Evolutionary conservation across 208 protist genomes (phyloP), one percentile per base, ranked within the genome.

Genomic region (Acanthamoeba pearcei): DNA sequence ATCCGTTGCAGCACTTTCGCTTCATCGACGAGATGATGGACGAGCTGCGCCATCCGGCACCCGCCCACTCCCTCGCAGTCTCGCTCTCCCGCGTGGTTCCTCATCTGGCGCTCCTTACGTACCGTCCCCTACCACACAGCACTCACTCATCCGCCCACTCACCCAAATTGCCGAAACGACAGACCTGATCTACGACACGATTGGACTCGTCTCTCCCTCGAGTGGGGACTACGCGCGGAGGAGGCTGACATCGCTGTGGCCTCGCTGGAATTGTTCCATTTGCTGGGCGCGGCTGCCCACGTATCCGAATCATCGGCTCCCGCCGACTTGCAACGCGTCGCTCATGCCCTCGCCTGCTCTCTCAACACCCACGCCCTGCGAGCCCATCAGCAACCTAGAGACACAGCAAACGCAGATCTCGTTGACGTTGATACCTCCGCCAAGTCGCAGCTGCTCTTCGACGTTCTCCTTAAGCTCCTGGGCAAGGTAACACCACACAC

Each of bases 361-460:
- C 72, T 80, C 38, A 51, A 38, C 32, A 10, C 19, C 38, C 51
- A 19, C 29, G 5, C 38, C 35, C 38, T 80, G 13, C 38, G 6
- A n/a, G 60, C 72, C 15, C 72, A 80, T 53, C 38, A 19, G 70
- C 70, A 32, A 22, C 29, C n/a, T 0, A 35, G 35, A 2, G 12
- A 12, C 32, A 9, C 12, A 15, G 35, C 2, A 46, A 78, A 2
- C 12, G 29, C n/a, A 15, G n/a, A n/a, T n/a, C 24, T 68, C 24
- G 62, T 22, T 29, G 24, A 5, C 53, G 19, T 42, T 22, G 68
- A 76, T 1, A 42, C 27, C 29, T 32, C 68, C 2, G 38, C 19
- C 68, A 76, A 42, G 68, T 76, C 68, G 6, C 68, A 76, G 68
- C 29, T 76, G 68, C 68, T 76, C 32, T 76, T 42, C 68, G 68